phyloP scores from a whole-genome alignment of 768 basidiomycete species.

The Rhodosporidiobolus odoratus region DNA sequence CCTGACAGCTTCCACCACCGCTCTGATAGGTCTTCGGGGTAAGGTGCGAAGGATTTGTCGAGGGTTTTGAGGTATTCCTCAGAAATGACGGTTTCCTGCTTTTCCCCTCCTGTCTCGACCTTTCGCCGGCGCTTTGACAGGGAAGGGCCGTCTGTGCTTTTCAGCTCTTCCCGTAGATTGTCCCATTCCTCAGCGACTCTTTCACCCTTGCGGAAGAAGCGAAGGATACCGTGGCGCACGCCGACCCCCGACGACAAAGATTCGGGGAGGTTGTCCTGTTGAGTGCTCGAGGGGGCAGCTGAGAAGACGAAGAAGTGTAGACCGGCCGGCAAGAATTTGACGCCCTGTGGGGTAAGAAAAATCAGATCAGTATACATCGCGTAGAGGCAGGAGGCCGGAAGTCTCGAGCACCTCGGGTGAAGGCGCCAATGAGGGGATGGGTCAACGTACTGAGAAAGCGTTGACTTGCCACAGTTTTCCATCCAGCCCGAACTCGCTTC shows the following conservation, averaged over 20 bases:
- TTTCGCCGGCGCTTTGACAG: constrained; percentile 1
- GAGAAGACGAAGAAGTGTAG: constrained; percentile 48
- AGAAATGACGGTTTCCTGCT: constrained; percentile 37
- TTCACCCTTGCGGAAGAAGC: constrained; percentile 36
- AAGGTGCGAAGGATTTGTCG: constrained; percentile 47
- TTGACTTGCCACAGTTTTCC: constrained; percentile 39
- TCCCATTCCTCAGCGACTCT: constrained; percentile 43
- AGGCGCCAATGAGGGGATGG: not conserved
- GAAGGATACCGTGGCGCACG: constrained; percentile 44
- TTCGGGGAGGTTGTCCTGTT: not conserved
- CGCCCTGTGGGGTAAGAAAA: constrained; percentile 41
- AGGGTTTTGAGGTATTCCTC: constrained; percentile 46
- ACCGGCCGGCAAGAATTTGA: constrained; percentile 49
- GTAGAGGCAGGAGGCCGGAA: not conserved
- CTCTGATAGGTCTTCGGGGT: constrained; percentile 43
- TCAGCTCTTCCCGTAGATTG: constrained; percentile 40
- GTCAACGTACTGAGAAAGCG: constrained; percentile 15
- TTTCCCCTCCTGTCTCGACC: constrained; percentile 12
- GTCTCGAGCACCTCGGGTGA: no score
- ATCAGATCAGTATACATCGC: not conserved
- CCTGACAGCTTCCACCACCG: constrained; percentile 43
- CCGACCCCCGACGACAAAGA: constrained; percentile 32
- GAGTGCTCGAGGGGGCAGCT: constrained; percentile 32
- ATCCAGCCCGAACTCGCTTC: constrained; percentile 48
- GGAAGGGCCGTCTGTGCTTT: not conserved